phyloP scores from a whole-genome alignment of 441 rosid genomes.

The Adansonia rubrostipa region DNA sequence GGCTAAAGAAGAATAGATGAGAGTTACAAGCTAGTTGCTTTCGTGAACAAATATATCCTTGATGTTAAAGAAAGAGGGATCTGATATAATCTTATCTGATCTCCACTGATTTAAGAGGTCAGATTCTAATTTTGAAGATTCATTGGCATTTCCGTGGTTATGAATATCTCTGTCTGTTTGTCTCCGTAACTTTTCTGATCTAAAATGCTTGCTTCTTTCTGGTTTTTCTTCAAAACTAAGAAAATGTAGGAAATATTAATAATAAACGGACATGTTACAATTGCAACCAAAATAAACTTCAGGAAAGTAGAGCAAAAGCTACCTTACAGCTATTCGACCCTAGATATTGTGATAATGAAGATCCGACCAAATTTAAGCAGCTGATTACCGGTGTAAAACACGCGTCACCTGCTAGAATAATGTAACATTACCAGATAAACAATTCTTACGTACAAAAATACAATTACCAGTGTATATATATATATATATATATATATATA shows the following conservation, averaged over 20 bases:
- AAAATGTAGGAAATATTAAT: constrained; percentile 18
- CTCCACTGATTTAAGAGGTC: constrained; percentile 75
- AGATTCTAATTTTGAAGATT: constrained; percentile 58
- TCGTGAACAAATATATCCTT: constrained; percentile 69
- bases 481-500: no score
- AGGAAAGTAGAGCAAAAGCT: constrained; percentile 14
- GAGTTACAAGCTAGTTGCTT: constrained; percentile 81
- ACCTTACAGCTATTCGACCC: constrained; percentile 71
- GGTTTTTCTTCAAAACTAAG: constrained; percentile 79
- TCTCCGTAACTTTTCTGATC: constrained; percentile 56
- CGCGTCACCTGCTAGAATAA: constrained; percentile 11
- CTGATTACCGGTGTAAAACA: constrained; percentile 49
- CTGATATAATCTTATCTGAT: constrained; percentile 28
- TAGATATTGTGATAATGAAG: constrained; percentile 90
- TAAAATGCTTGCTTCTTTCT: constrained; percentile 76
- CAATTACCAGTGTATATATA: no score
- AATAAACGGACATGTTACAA: constrained; percentile 14
- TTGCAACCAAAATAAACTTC: constrained; percentile 2
- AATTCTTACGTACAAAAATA: not conserved
- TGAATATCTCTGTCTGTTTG: constrained; percentile 37
- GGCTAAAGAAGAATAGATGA: not conserved
- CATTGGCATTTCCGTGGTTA: constrained; percentile 42
- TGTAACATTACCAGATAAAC: constrained; percentile 12
- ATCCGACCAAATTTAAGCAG: constrained; percentile 93
- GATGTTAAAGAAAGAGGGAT: constrained; percentile 75